Conservation (phyloP, 306 rosid genomes). For the Adenanthera pavonina region DNA sequence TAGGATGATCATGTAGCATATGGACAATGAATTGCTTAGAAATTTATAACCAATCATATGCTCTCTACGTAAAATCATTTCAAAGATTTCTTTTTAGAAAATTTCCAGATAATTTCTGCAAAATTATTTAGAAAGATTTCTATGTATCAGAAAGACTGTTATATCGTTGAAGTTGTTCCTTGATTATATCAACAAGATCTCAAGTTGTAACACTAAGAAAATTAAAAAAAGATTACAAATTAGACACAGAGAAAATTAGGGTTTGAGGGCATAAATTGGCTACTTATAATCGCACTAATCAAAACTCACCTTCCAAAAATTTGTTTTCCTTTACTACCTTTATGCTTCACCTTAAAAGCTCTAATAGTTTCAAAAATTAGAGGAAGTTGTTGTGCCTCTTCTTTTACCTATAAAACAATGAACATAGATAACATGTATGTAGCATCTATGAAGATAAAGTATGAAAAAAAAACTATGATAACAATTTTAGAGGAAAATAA, state of each 20-base stretch:
- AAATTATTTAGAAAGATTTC: background rate
- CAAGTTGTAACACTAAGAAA: conserved; percentile 81
- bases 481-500: conserved; percentile 6
- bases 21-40: conserved; percentile 10
- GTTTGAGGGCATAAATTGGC: conserved; percentile 18
- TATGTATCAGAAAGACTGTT: conserved; percentile 21
- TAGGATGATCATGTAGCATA: background rate
- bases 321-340: conserved; percentile 96
- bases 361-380: conserved; percentile 84
- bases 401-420: conserved; percentile 69
- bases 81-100: background rate
- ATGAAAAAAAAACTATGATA: background rate
- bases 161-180: conserved; percentile 93
- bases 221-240: conserved; percentile 30
- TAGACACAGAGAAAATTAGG: conserved; percentile 32
- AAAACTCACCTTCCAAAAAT: conserved; percentile 80
- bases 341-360: conserved; percentile 93
- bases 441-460: background rate
- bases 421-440: conserved; percentile 19
- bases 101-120: background rate
- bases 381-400: conserved; percentile 94
- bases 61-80: background rate
- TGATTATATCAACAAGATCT: conserved; percentile 97
- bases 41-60: conserved; percentile 2
- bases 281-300: conserved; percentile 10